Base-by-base conservation (phyloP, 352 stramenopile genomes). In the Albugo candida region DNA sequence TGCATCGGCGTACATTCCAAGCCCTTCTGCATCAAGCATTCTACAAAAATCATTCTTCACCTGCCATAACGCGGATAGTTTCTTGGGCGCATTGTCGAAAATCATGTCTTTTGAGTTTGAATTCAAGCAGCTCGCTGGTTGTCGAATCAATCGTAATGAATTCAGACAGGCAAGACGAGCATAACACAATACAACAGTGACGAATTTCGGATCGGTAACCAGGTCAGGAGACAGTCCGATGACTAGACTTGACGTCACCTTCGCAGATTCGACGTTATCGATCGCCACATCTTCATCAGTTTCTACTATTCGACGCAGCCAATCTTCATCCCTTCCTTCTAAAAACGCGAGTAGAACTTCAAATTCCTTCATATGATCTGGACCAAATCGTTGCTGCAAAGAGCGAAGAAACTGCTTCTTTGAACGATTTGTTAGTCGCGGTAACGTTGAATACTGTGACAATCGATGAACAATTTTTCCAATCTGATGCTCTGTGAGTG, bases 401-500 rank as follows among this genome's bases (percentile, higher is more conserved):
- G 72, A 81, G 21, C 65, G 53, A 19, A 86, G 53, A 44, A 91
- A 91, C 53, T 83, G 70, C 57, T 85, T 86, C 39, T 71, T 65
- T 20, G 72, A 83, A 21, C 81, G 60, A 21, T 60, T 55, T 37
- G 70, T 87, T 42, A 85, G 70, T n/a, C 69, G 66, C 18, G 75
- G 75, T 16, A 81, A 67, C 47, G 73, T 83, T 3, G 78, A 70
- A 52, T 83, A 87, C 49, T 86, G 71, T 17, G 70, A 74, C 43
- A 86, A 67, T 41, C 77, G 75, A 38, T 86, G 74, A 40, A 86
- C 73, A 6, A 91, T 68, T 48, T 79, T 77, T 51, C 77, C 71
- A 21, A 86, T 85, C 53, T 83, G 67, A 11, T 85, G 58, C 44
- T 91, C 78, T 21, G 68, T 86, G 70, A 91, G 83, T 50, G 74